Evolutionary conservation across 1,139 yeast genomes (phyloP).

Genomic region (Spencermartinsiella ligniputridi): DNA sequence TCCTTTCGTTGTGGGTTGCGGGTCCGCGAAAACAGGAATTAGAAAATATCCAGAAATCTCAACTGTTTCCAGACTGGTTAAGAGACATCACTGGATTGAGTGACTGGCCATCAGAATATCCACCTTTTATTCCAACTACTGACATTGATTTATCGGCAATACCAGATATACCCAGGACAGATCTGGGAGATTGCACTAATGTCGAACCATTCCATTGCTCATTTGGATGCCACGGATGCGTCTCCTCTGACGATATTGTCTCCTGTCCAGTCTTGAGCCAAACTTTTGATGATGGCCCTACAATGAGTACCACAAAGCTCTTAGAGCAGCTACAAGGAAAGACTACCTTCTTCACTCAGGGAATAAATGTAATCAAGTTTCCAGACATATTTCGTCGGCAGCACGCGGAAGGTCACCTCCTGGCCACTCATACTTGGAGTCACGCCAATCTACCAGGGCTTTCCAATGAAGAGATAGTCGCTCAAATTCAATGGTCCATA

Average conservation of each 20-base stretch:
- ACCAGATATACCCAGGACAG: conserved; percentile 47
- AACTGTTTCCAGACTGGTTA: conserved; percentile 71
- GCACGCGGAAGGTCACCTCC: conserved; percentile 60
- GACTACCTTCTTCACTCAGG: conserved; percentile 81
- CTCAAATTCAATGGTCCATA: conserved; percentile 90
- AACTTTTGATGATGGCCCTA: conserved; percentile 95
- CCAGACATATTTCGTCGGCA: conserved; percentile 68
- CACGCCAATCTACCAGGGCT: conserved; percentile 79
- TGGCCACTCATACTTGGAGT: conserved; percentile 92
- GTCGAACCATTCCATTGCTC: conserved; percentile 58
- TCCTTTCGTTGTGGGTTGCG: too few relatives aligned
- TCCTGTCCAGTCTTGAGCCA: conserved; percentile 72
- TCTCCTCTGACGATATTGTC: conserved; percentile 66
- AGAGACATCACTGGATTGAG: conserved; percentile 63
- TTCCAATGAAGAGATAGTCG: conserved; percentile 72
- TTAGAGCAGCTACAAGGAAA: conserved; percentile 48
- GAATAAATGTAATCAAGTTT: conserved; percentile 67
- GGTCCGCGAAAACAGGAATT: too few relatives aligned
- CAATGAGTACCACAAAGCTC: conserved; percentile 60
- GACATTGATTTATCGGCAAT: conserved; percentile 55
- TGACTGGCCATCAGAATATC: conserved; percentile 80
- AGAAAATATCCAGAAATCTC: conserved; percentile 3
- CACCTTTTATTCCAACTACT: conserved; percentile 81
- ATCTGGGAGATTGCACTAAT: conserved; percentile 55
- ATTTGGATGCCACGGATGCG: conserved; percentile 81